phyloP scores from a whole-genome alignment of 371 early-diverging fungal species.

The Capniomyces stellatus region DNA sequence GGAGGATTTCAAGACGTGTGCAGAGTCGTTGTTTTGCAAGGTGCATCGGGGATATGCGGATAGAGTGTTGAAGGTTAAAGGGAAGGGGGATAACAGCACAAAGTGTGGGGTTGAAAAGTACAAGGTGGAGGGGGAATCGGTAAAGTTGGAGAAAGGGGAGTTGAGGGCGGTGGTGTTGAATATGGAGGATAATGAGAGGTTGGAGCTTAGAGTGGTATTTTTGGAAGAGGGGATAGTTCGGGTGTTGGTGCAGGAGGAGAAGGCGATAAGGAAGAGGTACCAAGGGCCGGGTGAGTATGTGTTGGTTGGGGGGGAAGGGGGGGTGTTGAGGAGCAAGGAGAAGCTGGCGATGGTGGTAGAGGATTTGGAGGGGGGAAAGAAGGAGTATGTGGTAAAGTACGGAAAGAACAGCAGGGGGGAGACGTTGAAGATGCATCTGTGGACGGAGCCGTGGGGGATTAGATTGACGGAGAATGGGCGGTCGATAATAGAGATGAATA shows the following conservation, averaged over 20 bases:
- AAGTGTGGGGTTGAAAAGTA: constrained; percentile 27
- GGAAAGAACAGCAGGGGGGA: constrained; percentile 8
- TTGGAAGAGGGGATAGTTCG: constrained; percentile 39
- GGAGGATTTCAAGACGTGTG: constrained; percentile 82
- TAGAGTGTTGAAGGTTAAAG: constrained; percentile 22
- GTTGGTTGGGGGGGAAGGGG: constrained; percentile 35
- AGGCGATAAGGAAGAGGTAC: constrained; percentile 46
- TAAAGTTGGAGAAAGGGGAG: constrained; percentile 27
- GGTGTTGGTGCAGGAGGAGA: constrained; percentile 46
- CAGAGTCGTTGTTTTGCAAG: constrained; percentile 72
- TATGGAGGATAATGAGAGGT: constrained; percentile 25
- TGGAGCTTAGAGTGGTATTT: constrained; percentile 16
- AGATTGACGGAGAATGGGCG: constrained; percentile 40
- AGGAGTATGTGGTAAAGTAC: constrained; percentile 8
- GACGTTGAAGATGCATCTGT: constrained; percentile 10
- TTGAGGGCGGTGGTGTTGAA: constrained; percentile 40
- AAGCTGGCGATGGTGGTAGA: constrained; percentile 3
- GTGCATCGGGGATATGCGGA: constrained; percentile 80
- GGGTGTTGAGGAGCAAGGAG: constrained; percentile 14
- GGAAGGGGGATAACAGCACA: neutral
- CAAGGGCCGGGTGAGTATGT: constrained; percentile 43
- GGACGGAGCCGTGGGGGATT: constrained; percentile 27
- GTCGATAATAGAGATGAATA: constrained; percentile 55
- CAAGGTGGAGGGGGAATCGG: constrained; percentile 30
- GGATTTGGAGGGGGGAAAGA: constrained; percentile 4